Evolutionary conservation across 768 basidiomycete species (phyloP).

Genomic region (Filobasidium wieringae): DNA sequence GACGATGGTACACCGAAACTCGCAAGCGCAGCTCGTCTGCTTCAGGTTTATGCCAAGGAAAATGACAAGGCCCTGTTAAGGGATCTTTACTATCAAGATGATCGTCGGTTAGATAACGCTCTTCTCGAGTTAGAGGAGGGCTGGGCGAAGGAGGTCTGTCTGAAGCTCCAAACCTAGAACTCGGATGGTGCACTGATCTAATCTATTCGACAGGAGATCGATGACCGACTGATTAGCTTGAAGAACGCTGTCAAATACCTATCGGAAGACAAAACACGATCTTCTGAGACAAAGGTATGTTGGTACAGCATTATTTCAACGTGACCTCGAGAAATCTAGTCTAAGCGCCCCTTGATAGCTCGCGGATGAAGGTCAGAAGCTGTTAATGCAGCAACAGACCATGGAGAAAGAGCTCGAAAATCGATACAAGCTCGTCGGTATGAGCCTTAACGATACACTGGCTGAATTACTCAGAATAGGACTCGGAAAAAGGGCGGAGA

Average conservation of each 20-base stretch:
- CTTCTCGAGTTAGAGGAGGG: constrained; percentile 79
- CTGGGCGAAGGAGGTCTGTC: constrained; percentile 50
- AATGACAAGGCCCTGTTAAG: constrained; percentile 82
- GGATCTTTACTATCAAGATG: constrained; percentile 97
- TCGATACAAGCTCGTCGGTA: constrained; percentile 66
- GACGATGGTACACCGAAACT: constrained; percentile 75
- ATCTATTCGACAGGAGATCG: constrained; percentile 32
- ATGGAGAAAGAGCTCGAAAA: constrained; percentile 75
- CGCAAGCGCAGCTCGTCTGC: constrained; percentile 59
- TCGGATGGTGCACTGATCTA: background rate
- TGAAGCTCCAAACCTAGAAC: background rate
- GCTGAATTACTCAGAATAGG: constrained; percentile 62
- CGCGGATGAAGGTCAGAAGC: constrained; percentile 67
- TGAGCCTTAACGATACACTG: constrained; percentile 79
- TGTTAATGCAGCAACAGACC: constrained; percentile 72
- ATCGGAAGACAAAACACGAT: constrained; percentile 80
- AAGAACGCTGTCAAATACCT: constrained; percentile 84
- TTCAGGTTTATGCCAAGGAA: constrained; percentile 82
- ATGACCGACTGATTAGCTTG: constrained; percentile 57
- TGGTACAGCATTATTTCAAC: background rate
- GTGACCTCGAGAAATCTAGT: background rate
- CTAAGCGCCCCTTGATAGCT: constrained; percentile 48
- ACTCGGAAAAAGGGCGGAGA: constrained; percentile 77
- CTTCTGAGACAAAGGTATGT: constrained; percentile 77
- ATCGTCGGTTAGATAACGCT: constrained; percentile 84